Evolutionary conservation across 352 stramenopile genomes (phyloP).

Genomic region (Phytophthora lateralis): DNA sequence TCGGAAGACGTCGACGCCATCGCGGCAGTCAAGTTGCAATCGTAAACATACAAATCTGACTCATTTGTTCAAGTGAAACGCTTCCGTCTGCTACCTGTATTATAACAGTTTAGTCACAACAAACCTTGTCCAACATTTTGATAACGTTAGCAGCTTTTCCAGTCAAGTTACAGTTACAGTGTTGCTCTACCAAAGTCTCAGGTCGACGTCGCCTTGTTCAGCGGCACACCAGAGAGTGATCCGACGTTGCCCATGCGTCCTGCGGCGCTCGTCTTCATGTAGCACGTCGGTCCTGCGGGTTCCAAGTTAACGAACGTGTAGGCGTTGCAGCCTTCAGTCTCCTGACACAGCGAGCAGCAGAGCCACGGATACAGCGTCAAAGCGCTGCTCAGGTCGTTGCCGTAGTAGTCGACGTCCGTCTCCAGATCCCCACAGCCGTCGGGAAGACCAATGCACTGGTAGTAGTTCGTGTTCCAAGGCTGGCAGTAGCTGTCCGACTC

Average conservation of each 20-base stretch:
- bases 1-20: conserved; percentile 8
- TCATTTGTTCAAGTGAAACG: conserved; percentile 3
- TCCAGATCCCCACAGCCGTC: conserved; percentile 43
- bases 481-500: conserved; percentile 44
- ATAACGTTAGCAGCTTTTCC: neutral
- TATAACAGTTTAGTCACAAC: too few species aligned
- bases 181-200: neutral
- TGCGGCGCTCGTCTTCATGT: conserved; percentile 45
- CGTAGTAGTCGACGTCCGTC: conserved; percentile 56
- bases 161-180: neutral
- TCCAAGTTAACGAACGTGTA: conserved; percentile 59
- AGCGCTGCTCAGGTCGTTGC: conserved; percentile 43
- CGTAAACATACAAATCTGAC: conserved; percentile 22
- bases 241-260: conserved; percentile 29
- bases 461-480: conserved; percentile 56
- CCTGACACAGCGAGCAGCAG: conserved; percentile 41
- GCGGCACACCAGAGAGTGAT: conserved; percentile 36
- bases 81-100: neutral
- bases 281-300: conserved; percentile 41
- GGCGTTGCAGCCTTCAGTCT: conserved; percentile 38
- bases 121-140: neutral
- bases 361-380: conserved; percentile 37
- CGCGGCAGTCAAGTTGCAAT: neutral
- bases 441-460: conserved; percentile 52
- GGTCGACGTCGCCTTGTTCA: conserved; percentile 14